phyloP scores from a whole-genome alignment of 2,329 filamentous ascomycete genomes.

The Myotisia sp. region DNA sequence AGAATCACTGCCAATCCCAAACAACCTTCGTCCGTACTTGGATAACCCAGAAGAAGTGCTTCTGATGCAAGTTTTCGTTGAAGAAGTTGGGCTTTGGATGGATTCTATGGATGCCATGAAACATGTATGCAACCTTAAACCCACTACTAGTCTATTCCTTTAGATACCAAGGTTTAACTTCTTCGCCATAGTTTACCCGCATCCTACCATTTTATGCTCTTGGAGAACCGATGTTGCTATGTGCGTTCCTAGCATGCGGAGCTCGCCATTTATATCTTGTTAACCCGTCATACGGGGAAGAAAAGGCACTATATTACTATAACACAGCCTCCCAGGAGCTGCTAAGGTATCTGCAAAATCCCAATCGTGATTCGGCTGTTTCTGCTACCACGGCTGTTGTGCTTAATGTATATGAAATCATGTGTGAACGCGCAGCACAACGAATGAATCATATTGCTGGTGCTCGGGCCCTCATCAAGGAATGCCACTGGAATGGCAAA shows the following conservation, averaged over 20 bases:
- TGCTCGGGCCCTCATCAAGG: slow-evolving; percentile 70
- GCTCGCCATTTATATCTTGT: slow-evolving; percentile 64
- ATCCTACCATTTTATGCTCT: slow-evolving; percentile 72
- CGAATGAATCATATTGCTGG: slow-evolving; percentile 85
- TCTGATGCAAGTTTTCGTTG: slow-evolving; percentile 87
- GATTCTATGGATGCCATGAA: slow-evolving; percentile 75
- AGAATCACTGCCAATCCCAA: slow-evolving; percentile 28
- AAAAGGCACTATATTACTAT: slow-evolving; percentile 71
- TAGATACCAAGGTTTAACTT: too few relatives aligned
- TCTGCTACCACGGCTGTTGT: slow-evolving; percentile 80
- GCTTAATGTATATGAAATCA: slow-evolving; percentile 83
- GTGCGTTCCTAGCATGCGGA: slow-evolving; percentile 78
- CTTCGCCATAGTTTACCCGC: slow-evolving; percentile 53
- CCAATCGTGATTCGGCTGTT: slow-evolving; percentile 66
- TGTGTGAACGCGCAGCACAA: slow-evolving; percentile 64
- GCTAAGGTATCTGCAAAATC: slow-evolving; percentile 63
- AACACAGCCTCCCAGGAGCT: slow-evolving; percentile 70
- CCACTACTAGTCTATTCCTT: too few relatives aligned
- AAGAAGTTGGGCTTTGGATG: slow-evolving; percentile 88
- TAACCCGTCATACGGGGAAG: slow-evolving; percentile 55
- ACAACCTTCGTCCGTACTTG: slow-evolving; percentile 47
- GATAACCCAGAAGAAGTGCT: slow-evolving; percentile 62
- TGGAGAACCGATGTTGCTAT: slow-evolving; percentile 72
- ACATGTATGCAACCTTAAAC: slow-evolving; percentile 40
- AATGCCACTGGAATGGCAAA: slow-evolving; percentile 75